Evolutionary conservation across 805 yeast species (phyloP).

Genomic region (Spencermartinsiella europaea): DNA sequence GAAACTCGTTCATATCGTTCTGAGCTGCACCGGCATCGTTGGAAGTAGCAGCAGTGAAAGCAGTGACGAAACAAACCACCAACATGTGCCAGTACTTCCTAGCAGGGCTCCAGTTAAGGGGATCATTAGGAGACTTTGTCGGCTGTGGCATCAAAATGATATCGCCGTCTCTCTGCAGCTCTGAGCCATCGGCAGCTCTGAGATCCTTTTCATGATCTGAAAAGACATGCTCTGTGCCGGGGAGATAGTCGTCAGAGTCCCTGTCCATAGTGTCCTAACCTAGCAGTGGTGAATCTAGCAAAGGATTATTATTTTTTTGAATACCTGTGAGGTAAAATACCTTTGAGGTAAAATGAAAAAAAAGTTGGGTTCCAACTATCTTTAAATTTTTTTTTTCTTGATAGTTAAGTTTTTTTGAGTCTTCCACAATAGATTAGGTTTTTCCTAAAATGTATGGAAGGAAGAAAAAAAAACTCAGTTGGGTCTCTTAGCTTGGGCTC

Average conservation of each 20-base stretch:
- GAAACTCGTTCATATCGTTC: conserved; percentile 56
- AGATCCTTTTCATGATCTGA: conserved; percentile 13
- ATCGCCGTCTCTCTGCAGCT: conserved; percentile 27
- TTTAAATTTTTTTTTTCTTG: no score
- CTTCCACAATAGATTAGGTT: no score
- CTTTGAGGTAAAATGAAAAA: no score
- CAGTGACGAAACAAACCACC: conserved; percentile 38
- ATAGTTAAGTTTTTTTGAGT: no score
- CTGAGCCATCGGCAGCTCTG: conserved; percentile 4
- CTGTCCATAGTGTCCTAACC: neutral
- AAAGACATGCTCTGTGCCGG: conserved; percentile 22
- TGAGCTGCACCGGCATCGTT: conserved; percentile 72
- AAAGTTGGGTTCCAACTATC: neutral
- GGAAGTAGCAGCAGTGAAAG: conserved; percentile 49
- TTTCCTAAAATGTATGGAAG: no score
- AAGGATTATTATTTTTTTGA: no score
- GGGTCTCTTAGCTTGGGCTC: no score
- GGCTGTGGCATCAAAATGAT: conserved; percentile 62
- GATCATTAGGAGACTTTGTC: conserved; percentile 63
- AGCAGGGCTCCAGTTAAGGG: conserved; percentile 52
- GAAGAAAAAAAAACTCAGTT: no score
- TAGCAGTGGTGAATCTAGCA: no score
- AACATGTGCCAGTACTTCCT: conserved; percentile 46
- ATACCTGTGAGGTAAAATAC: no score
- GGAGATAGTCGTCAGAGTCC: conserved; percentile 18